Conservation (phyloP, 2,329 filamentous ascomycete genomes). For the Diaporthe helianthi region DNA sequence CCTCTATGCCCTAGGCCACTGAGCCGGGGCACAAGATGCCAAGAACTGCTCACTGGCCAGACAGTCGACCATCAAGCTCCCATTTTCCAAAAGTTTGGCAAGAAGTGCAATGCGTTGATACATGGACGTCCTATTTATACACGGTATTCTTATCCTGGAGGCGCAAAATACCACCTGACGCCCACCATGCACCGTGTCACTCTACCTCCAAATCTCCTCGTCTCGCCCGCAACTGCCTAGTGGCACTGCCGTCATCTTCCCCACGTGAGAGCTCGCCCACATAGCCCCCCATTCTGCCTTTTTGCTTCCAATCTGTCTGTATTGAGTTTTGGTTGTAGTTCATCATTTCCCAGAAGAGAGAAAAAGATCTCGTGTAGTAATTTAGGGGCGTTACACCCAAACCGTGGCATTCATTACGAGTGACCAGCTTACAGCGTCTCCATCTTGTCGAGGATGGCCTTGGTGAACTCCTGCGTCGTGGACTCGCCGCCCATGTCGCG, state of each 20-base stretch:
- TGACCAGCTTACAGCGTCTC: conserved; percentile 69
- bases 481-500: conserved; percentile 93
- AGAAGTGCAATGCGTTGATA: conserved; percentile 29
- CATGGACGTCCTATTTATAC: conserved; percentile 34
- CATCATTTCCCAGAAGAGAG: neutral
- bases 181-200: conserved; percentile 28
- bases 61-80: neutral
- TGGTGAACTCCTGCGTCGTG: conserved; percentile 94
- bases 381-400: neutral
- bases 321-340: neutral
- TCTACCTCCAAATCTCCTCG: conserved; percentile 11
- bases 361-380: neutral
- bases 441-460: conserved; percentile 94
- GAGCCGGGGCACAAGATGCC: neutral
- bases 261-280: neutral
- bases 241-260: conserved; percentile 11
- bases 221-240: conserved; percentile 8
- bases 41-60: neutral
- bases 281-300: neutral
- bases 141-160: conserved; percentile 33
- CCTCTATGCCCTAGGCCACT: neutral
- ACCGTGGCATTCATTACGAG: neutral
- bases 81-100: neutral
- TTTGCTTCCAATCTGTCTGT: conserved; percentile 11
- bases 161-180: conserved; percentile 32